Evolutionary conservation across 1,139 yeast genomes (phyloP), one percentile per base, ranked within the genome.

Genomic region (Zygosaccharomyces sapae): DNA sequence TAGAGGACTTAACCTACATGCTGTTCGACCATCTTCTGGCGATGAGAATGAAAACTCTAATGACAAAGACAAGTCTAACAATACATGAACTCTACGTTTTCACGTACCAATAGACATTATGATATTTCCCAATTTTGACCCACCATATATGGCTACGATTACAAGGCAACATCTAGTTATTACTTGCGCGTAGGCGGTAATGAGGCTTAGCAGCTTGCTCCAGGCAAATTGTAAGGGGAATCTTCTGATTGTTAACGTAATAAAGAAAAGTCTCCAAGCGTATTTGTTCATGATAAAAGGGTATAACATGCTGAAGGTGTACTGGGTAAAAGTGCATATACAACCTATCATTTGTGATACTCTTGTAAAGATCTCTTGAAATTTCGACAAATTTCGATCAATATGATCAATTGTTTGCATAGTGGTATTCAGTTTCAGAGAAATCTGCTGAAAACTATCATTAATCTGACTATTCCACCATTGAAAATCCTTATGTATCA

Each of bases 1-100:
- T 39, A 55, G 45, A 35, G 62, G 62, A 9, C 44, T 49, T 9
- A 49, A 49, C 18, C 29, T 49, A 7, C 49, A 47, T 31, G 52
- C 43, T 4, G 44, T 49, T 6, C 43, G 52, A 27, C 33, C 36
- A 18, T 24, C 41, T 22, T 22, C 9, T 22, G 25, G 25, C 7
- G 25, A 22, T 22, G 25, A 44, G 29, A 37, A 41, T 12, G 34
- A n/a, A 27, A 31, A 33, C 10, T 44, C 31, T 27, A 16, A 31
- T 5, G 46, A 39, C 12, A 31, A 35, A 30, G 2, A 3, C 24
- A 18, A 12, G 13, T 19, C 38, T n/a, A 34, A 9, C 5, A 24
- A 33, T 12, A 33, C 10, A 10, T 33, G 18, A 33, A 13, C 19
- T 20, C 20, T 41, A 7, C 16, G 4, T 24, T 34, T 18, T 33